A percentile compares a stretch with the other conserved stretches of the same genome.
These are phyloP conservation scores for Tylopilus plumbeoviolaceoides DNA, from an alignment of 768 basidiomycete genomes.

Conservation along the genomic window DNA sequence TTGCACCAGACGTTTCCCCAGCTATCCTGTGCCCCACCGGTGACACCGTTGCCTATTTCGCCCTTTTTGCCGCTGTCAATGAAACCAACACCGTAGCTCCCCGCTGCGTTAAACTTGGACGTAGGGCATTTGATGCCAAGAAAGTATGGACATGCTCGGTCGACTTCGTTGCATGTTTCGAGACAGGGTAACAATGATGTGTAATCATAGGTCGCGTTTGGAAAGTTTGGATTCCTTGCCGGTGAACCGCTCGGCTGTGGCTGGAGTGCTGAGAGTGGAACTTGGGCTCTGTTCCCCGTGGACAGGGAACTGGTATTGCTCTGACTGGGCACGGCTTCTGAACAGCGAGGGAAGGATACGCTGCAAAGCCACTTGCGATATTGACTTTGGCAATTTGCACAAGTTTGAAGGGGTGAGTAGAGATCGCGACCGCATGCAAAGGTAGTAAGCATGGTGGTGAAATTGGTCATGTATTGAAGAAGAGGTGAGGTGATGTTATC, in stretches of 20 bases:
- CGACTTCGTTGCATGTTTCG: constrained; percentile 69
- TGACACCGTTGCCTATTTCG: constrained; percentile 43
- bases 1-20: constrained; percentile 83
- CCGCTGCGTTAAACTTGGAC: constrained; percentile 53
- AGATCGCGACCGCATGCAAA: constrained; percentile 75
- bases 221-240: constrained; percentile 45
- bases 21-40: constrained; percentile 55
- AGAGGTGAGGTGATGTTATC: constrained; percentile 45
- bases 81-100: constrained; percentile 75
- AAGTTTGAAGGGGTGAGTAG: constrained; percentile 76
- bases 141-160: constrained; percentile 74
- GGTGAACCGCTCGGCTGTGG: constrained; percentile 38
- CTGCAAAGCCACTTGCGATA: constrained; percentile 80
- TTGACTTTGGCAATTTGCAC: constrained; percentile 66
- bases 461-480: constrained; percentile 61
- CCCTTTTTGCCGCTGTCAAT: constrained; percentile 51
- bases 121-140: constrained; percentile 68
- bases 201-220: constrained; percentile 45
- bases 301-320: constrained; percentile 16
- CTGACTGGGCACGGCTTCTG: constrained; percentile 42
- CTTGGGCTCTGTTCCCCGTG: constrained; percentile 23
- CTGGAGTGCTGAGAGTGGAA: constrained; percentile 48
- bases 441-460: constrained; percentile 66
- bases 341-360: constrained; percentile 70
- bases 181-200: constrained; percentile 71